Evolutionary conservation across 2,329 filamentous ascomycete species (phyloP), one percentile per base, ranked within the genome.

Genomic region (Fusarium austroafricanum): DNA sequence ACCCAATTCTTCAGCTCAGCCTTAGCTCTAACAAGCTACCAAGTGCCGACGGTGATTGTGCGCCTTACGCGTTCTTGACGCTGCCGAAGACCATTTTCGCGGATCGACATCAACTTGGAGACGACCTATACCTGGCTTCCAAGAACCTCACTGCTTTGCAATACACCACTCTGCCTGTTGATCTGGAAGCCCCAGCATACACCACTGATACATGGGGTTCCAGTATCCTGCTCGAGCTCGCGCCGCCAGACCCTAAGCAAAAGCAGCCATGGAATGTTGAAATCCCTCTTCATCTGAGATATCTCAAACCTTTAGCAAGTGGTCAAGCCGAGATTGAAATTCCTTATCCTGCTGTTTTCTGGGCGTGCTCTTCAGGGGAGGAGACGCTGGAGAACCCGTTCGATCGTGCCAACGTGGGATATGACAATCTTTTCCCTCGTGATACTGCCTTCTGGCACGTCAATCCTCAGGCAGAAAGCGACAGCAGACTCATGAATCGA

Each of bases 171-270:
- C 87, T 92, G 14, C 92, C 93, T 20, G 92, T 94, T 9, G 94
- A 98, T 71, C 89, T 98, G 53, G 95, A 98, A 81, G 94, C 93
- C 1, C 95, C 95, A 2, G 90, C 91, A 72, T 98, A 96, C 82
- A 88, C 90, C 3, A 85, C 93, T 29, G 75, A 85, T 9, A 79
- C 84, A 31, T 97, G 95, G 95, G 95, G 95, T 7, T 94, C 91
- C 1, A 88, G 86, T 17, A 83, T 93, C 17, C 84, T 97, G 6
- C 79, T 97, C 20, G 90, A 96, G 75, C 84, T 98, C 38, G 86
- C 87, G 0, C 83, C 84, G 2, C 87, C 90, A 1, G 61, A 72
- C 1, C 15, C 70, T 7, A 59, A 70, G 10, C 71, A 76, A 71
- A 76, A 79, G 18, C 74, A 81, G 17, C 77, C 80, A 14, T 93